phyloP scores from a whole-genome alignment of 768 basidiomycete species.

The Multifurca ochricompacta region DNA sequence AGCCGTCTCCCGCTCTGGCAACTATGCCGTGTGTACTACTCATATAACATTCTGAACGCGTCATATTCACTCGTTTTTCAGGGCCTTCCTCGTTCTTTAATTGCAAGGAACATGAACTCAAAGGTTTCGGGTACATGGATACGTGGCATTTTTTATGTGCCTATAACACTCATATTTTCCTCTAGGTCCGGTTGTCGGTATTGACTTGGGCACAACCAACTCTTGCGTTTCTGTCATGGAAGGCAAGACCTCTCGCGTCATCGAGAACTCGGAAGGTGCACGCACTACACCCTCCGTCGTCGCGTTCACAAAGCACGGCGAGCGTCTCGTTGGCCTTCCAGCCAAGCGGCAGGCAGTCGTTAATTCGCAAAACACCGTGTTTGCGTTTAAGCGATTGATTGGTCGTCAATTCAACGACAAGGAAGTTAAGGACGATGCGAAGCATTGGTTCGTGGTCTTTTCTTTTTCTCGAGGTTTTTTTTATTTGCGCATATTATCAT shows the following conservation, averaged over 20 bases:
- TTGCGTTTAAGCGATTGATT: conserved; percentile 90
- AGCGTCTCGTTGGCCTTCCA: conserved; percentile 91
- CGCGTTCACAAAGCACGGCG: conserved; percentile 97
- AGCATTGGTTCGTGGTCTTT: conserved; percentile 54
- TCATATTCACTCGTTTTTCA: conserved; percentile 26
- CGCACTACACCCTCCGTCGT: conserved; percentile 98
- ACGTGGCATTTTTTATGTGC: neutral
- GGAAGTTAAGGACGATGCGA: conserved; percentile 88
- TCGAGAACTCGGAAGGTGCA: conserved; percentile 97
- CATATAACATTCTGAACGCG: neutral
- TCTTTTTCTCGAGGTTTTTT: neutral
- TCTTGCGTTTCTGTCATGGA: conserved; percentile 94
- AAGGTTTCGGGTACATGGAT: conserved; percentile 78
- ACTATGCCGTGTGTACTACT: conserved; percentile 48
- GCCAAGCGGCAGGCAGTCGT: conserved; percentile 97
- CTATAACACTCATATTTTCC: neutral
- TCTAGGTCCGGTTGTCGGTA: conserved; percentile 84
- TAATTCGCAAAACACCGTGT: conserved; percentile 90
- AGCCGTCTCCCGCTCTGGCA: conserved; percentile 51
- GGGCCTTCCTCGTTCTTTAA: conserved; percentile 62
- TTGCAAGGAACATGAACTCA: conserved; percentile 91
- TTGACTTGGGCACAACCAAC: conserved; percentile 93
- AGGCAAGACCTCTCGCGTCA: conserved; percentile 87
- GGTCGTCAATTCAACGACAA: conserved; percentile 89
- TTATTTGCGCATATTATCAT: no score